Conservation (phyloP, 2,329 filamentous ascomycete species). For the Fusarium incarnatum region DNA sequence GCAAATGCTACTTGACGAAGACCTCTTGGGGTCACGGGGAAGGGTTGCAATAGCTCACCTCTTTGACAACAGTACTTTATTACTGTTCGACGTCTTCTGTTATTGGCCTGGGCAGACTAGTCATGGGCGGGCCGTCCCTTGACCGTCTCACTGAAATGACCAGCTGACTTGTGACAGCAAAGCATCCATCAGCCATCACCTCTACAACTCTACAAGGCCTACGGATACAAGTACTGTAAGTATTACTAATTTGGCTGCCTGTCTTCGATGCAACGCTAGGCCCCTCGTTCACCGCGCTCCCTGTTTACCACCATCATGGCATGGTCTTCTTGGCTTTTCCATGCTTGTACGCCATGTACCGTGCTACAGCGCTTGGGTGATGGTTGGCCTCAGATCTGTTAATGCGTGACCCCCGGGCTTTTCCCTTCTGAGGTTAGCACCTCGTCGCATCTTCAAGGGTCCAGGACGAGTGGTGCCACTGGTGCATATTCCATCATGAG, state of each 20-base stretch:
- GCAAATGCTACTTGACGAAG: conserved; percentile 15
- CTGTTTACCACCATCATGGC: conserved; percentile 20
- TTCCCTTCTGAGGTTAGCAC: conserved; percentile 41
- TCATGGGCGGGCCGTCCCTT: conserved; percentile 46
- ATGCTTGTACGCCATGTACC: not conserved
- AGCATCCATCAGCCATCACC: not conserved
- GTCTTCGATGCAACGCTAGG: conserved; percentile 28
- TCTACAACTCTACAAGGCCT: not conserved
- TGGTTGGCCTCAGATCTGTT: conserved; percentile 44
- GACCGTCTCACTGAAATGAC: conserved; percentile 36
- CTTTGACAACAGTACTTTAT: not conserved
- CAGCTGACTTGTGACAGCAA: conserved; percentile 33
- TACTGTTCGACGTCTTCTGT: conserved; percentile 10
- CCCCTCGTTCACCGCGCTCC: conserved; percentile 15
- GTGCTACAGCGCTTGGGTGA: conserved; percentile 21
- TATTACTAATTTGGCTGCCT: conserved; percentile 13
- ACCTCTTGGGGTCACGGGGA: conserved; percentile 13
- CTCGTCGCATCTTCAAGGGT: conserved; percentile 29
- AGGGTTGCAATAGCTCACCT: not conserved
- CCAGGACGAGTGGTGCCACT: conserved; percentile 42
- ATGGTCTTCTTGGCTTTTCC: conserved; percentile 9
- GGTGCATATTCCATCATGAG: conserved; percentile 44
- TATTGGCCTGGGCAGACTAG: conserved; percentile 31
- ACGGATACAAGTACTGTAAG: not conserved
- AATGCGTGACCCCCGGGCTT: conserved; percentile 40